Evolutionary conservation across 2,329 filamentous ascomycete species (phyloP).

Genomic region (Emmonsiellopsis sp.): DNA sequence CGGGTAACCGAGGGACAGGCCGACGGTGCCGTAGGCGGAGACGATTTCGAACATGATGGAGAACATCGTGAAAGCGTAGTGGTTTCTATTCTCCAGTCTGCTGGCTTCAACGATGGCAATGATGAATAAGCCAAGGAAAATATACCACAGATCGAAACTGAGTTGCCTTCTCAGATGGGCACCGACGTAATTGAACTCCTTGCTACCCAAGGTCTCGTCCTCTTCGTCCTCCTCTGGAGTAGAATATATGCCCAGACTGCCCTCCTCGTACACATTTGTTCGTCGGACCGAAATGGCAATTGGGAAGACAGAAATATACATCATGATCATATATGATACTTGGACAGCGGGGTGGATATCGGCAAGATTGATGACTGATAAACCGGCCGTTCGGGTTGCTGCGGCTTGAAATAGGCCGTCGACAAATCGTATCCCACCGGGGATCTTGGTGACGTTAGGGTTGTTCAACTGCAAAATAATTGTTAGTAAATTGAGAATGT

Average conservation of each 20-base stretch:
- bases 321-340: constrained; percentile 94
- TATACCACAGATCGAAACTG: constrained; percentile 96
- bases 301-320: constrained; percentile 97
- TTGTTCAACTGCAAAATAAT: constrained; percentile 54
- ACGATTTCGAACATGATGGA: constrained; percentile 73
- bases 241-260: constrained; percentile 55
- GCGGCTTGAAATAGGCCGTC: constrained; percentile 86
- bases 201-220: constrained; percentile 43
- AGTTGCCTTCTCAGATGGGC: constrained; percentile 87
- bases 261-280: constrained; percentile 93
- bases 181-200: constrained; percentile 72
- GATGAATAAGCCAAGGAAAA: constrained; percentile 88
- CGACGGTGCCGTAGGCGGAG: constrained; percentile 89
- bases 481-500: neutral
- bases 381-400: constrained; percentile 83
- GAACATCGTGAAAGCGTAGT: constrained; percentile 57
- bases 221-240: constrained; percentile 57
- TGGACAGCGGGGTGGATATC: constrained; percentile 82
- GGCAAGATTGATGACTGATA: constrained; percentile 69
- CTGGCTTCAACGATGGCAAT: constrained; percentile 78
- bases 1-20: constrained; percentile 75
- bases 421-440: constrained; percentile 66
- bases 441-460: constrained; percentile 56
- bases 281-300: constrained; percentile 90
- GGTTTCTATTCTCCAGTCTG: constrained; percentile 54